These are phyloP conservation scores for Nectriaceae sp. DNA, from an alignment of 2,329 filamentous ascomycete genomes.

Conservation along the genomic window DNA sequence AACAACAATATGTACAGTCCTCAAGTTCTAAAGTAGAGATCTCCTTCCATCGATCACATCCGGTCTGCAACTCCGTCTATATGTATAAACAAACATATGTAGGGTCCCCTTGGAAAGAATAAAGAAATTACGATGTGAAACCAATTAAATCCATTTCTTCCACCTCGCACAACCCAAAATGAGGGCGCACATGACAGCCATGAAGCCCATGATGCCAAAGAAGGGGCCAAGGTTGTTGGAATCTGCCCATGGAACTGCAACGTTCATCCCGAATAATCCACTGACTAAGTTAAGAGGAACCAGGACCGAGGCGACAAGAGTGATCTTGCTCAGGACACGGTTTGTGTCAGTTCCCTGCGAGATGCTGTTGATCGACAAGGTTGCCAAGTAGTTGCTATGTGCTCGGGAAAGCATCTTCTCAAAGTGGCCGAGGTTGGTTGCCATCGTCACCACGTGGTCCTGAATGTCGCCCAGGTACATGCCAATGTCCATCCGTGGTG, in stretches of 20 bases:
- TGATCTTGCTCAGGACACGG: slow-evolving; percentile 90
- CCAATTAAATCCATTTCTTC: slow-evolving; percentile 47
- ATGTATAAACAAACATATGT: not conserved
- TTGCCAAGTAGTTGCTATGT: slow-evolving; percentile 95
- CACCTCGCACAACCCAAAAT: slow-evolving; percentile 49
- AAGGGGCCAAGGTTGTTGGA: slow-evolving; percentile 57
- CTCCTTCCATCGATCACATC: too few species aligned
- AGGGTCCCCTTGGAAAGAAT: too few species aligned
- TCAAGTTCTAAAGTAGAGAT: too few species aligned
- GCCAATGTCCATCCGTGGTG: slow-evolving; percentile 93
- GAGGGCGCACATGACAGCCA: slow-evolving; percentile 54
- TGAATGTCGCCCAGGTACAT: slow-evolving; percentile 97
- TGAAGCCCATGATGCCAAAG: slow-evolving; percentile 50
- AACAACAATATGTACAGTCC: too few species aligned
- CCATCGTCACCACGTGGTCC: slow-evolving; percentile 99
- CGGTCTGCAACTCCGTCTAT: too few species aligned
- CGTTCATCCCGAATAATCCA: slow-evolving; percentile 87
- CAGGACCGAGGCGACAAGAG: slow-evolving; percentile 89
- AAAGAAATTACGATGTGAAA: too few species aligned
- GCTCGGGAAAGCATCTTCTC: slow-evolving; percentile 96
- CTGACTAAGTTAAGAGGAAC: slow-evolving; percentile 94
- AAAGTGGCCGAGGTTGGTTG: slow-evolving; percentile 92
- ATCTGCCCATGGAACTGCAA: slow-evolving; percentile 65
- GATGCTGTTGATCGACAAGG: slow-evolving; percentile 90
- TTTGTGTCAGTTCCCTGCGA: slow-evolving; percentile 87